Percentiles rank a stretch among this genome's conserved stretches.
These are phyloP conservation scores for Hemileia vastatrix DNA, from an alignment of 1,284 basidiomycete genomes.

Conservation along the genomic window DNA sequence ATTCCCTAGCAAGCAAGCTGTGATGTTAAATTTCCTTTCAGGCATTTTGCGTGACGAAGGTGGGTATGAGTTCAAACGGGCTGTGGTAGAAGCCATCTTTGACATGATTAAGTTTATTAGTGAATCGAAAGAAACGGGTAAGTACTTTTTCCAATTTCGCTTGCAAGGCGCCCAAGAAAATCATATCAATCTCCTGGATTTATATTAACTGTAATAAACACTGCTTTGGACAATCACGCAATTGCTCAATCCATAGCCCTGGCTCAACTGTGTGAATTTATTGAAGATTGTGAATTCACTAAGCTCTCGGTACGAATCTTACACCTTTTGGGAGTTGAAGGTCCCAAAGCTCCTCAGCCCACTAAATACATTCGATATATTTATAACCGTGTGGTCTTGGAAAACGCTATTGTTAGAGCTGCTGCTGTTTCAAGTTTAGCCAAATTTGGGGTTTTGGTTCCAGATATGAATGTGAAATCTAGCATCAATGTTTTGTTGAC, in stretches of 20 bases:
- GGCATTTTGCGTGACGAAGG: conserved; percentile 92
- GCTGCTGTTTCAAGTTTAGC: conserved; percentile 89
- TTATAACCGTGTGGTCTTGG: conserved; percentile 97
- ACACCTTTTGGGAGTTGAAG: conserved; percentile 88
- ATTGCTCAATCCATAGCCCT: conserved; percentile 54
- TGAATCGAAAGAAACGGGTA: conserved; percentile 76
- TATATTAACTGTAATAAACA: background rate
- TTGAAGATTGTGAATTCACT: conserved; percentile 99
- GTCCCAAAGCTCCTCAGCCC: conserved; percentile 86
- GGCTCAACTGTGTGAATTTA: conserved; percentile 98
- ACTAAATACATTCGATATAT: conserved; percentile 99
- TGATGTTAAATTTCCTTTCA: conserved; percentile 89
- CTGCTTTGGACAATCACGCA: background rate
- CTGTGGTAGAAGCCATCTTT: conserved; percentile 98
- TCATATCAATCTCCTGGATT: background rate
- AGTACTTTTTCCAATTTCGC: conserved; percentile 20
- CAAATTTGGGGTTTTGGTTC: conserved; percentile 87
- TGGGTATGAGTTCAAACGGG: conserved; percentile 98
- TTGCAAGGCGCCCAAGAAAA: background rate
- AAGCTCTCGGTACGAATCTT: conserved; percentile 96
- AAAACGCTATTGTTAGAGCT: conserved; percentile 95
- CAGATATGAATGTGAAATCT: conserved; percentile 66
- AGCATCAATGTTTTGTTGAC: conserved; percentile 77
- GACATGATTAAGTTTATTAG: conserved; percentile 98
- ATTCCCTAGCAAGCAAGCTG: conserved; percentile 90